Conservation (phyloP, 192 early-diverging fungal species). For the Linnemannia hyalina region DNA sequence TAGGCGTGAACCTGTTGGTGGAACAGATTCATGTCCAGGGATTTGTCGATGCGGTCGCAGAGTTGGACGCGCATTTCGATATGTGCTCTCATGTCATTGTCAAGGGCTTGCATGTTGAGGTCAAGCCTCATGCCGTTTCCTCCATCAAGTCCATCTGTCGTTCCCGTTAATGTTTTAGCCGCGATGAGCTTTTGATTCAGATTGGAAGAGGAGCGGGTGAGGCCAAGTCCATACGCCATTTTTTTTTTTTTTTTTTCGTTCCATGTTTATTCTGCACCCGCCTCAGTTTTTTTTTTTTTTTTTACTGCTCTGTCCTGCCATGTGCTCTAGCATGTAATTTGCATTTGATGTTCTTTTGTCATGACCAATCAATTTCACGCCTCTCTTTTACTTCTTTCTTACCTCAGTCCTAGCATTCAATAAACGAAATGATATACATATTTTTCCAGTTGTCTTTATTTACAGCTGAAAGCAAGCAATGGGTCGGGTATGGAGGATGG, state of each 20-base stretch:
- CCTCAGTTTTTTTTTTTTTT: background rate
- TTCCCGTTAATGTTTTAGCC: background rate
- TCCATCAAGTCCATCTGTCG: conserved; percentile 5
- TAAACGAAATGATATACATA: background rate
- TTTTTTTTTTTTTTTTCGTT: background rate
- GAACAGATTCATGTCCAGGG: conserved; percentile 29
- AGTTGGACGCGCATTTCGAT: conserved; percentile 16
- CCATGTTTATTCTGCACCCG: background rate
- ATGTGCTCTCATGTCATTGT: conserved; percentile 31
- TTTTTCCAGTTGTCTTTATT: background rate
- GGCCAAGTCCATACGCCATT: background rate
- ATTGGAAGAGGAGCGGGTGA: too few relatives aligned
- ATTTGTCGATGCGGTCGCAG: conserved; percentile 12
- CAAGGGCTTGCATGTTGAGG: conserved; percentile 31
- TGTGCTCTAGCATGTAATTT: background rate
- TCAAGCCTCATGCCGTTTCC: background rate
- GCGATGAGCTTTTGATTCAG: background rate
- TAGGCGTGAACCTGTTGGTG: conserved; percentile 34
- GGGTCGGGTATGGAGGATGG: background rate
- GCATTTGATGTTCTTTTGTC: background rate
- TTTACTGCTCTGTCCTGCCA: background rate
- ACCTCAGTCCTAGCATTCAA: background rate
- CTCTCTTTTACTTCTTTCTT: background rate
- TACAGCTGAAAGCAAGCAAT: too few relatives aligned
- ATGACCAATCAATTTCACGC: background rate